A percentile compares a stretch with the other conserved stretches of the same genome.
Evolutionary conservation across 495 filamentous ascomycete genomes (phyloP).

Genomic region (Talaromyces nanjingensis): DNA sequence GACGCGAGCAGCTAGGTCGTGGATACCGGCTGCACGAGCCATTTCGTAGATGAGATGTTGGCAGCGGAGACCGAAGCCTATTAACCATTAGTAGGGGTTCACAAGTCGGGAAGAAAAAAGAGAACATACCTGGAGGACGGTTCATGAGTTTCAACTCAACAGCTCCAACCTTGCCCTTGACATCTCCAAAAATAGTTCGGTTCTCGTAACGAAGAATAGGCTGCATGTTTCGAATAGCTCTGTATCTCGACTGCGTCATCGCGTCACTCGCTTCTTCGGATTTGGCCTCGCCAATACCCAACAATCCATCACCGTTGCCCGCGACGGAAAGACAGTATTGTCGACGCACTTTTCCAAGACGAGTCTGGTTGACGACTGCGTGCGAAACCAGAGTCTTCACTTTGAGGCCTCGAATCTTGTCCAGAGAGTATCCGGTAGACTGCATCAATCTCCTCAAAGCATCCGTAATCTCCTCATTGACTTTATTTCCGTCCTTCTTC

Average conservation of each 20-base stretch:
- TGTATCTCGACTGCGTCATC: slow-evolving; percentile 55
- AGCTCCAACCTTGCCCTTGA: slow-evolving; percentile 77
- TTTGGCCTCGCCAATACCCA: slow-evolving; percentile 90
- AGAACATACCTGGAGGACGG: slow-evolving; percentile 74
- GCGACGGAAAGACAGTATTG: slow-evolving; percentile 66
- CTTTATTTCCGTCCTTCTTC: slow-evolving; percentile 1
- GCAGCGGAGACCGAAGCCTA: slow-evolving; percentile 87
- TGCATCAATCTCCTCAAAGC: slow-evolving; percentile 52
- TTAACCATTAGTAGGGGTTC: slow-evolving; percentile 12
- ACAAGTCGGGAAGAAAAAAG: not conserved
- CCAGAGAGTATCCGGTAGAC: slow-evolving; percentile 57
- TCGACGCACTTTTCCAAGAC: slow-evolving; percentile 82
- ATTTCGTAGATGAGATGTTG: slow-evolving; percentile 91
- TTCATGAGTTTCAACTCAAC: slow-evolving; percentile 71
- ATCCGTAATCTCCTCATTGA: slow-evolving; percentile 42
- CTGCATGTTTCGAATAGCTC: slow-evolving; percentile 78
- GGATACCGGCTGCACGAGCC: slow-evolving; percentile 72
- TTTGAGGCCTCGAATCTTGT: slow-evolving; percentile 47
- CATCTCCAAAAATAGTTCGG: slow-evolving; percentile 81
- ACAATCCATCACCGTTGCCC: slow-evolving; percentile 74
- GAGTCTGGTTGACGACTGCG: slow-evolving; percentile 83
- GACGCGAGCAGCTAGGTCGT: slow-evolving; percentile 75
- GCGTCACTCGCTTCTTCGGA: slow-evolving; percentile 63
- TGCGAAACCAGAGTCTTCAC: slow-evolving; percentile 64
- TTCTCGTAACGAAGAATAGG: slow-evolving; percentile 85